Evolutionary conservation across 1,139 yeast genomes (phyloP).

Genomic region (Protomyces pachydermus): DNA sequence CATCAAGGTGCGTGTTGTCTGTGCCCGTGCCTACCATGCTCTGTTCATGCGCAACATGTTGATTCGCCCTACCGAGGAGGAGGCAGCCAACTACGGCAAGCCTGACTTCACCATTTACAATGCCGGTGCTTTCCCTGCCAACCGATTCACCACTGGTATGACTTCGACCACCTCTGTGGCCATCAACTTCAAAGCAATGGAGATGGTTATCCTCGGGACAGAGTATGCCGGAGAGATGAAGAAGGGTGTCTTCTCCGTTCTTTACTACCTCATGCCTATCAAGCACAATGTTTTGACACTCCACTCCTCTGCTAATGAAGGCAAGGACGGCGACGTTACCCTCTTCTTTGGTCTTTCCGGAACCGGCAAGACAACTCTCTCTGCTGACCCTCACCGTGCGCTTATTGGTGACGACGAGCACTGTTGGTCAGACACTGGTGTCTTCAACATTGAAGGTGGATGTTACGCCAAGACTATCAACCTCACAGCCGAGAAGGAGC

Average conservation of each 20-base stretch:
- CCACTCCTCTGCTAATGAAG: conserved; percentile 95
- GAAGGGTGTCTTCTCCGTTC: conserved; percentile 97
- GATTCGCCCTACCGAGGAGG: conserved; percentile 90
- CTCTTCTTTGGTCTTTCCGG: conserved; percentile 96
- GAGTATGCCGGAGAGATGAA: conserved; percentile 99
- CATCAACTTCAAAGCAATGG: conserved; percentile 95
- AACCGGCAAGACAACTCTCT: conserved; percentile 95
- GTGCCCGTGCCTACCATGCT: conserved; percentile 99
- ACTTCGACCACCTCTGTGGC: conserved; percentile 93
- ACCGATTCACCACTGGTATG: conserved; percentile 95
- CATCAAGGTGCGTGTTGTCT: conserved; percentile 90
- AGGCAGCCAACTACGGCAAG: conserved; percentile 83
- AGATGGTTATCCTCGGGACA: conserved; percentile 96
- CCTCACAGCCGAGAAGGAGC: conserved; percentile 84
- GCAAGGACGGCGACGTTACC: conserved; percentile 70
- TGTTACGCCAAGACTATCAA: conserved; percentile 98
- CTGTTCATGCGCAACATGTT: conserved; percentile 97
- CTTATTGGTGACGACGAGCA: conserved; percentile 99
- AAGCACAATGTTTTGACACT: conserved; percentile 85
- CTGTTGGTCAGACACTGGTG: conserved; percentile 98
- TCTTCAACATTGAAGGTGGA: conserved; percentile 98
- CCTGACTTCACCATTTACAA: conserved; percentile 98
- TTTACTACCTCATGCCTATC: conserved; percentile 98
- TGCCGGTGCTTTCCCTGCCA: conserved; percentile 97
- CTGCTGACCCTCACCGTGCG: conserved; percentile 92